Evolutionary conservation across 1,284 basidiomycete species (phyloP), one percentile per base, ranked within the genome.

Genomic region (Cryptococcus maquisensis): DNA sequence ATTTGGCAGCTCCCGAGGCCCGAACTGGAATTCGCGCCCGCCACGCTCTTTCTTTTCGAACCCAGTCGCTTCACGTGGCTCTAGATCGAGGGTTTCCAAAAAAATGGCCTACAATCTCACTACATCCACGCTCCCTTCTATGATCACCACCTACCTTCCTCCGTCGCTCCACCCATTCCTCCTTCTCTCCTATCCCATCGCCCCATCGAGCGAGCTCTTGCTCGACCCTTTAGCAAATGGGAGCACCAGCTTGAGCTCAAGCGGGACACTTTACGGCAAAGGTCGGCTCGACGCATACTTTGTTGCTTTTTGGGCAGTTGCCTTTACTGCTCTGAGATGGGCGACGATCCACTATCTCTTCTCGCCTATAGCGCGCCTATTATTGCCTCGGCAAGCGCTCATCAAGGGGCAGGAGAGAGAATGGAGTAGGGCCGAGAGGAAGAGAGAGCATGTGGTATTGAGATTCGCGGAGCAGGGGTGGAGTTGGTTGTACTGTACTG

Each of bases 381-480:
- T 84, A 63, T 80, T 92, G 45, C 53, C 40, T 21, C 41, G 56
- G 36, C 15, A 24, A 28, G 21, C n/a, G 38, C 16, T 20, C 13
- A 41, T 50, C 36, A 46, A 53, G 21, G 38, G 24, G 28, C 21
- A 48, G 42, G 52, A 52, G 52, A 60, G 49, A 40, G 52, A 52
- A 40, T 51, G 46, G 15, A 65, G 61, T 43, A 64, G 59, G 36
- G 74, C 71, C 35, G 62, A 56, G 50, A 72, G 69, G 55, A 68
- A 64, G 42, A 67, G 71, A 37, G 82, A 86, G 52, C 82, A 87
- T 69, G 86, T 83, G 60, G 84, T 91, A 42, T 74, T 88, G 46
- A 81, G 95, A 57, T 98, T 98, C 69, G 90, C 91, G 4, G 95
- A 98, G 76, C 95, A 98, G 77, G 88, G 90, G 49, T 98, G 92